These are phyloP conservation scores for Pseudogymnoascus pannorum DNA, from an alignment of 2,329 filamentous ascomycete genomes.

Conservation along the genomic window DNA sequence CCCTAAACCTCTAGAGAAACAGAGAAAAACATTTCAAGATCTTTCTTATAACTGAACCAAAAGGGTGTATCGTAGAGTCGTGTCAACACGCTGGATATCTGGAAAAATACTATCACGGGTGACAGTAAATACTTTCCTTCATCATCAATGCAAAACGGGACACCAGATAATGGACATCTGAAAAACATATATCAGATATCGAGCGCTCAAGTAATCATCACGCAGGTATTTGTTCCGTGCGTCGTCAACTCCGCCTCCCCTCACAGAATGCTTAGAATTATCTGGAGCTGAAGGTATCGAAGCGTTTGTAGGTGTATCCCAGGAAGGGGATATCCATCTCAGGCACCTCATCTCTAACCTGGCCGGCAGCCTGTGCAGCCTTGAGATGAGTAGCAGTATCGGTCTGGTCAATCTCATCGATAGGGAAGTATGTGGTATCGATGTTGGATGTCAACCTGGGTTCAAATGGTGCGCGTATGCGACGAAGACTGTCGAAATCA, in stretches of 20 bases:
- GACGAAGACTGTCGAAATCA: slow-evolving; percentile 85
- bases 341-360: slow-evolving; percentile 65
- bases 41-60: slow-evolving; percentile 8
- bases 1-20: slow-evolving; percentile 6
- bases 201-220: slow-evolving; percentile 5
- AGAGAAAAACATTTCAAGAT: slow-evolving; percentile 1
- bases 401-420: slow-evolving; percentile 95
- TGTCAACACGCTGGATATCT: slow-evolving; percentile 9
- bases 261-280: not conserved
- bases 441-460: slow-evolving; percentile 87
- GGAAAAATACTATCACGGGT: not conserved
- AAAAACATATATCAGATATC: slow-evolving; percentile 9
- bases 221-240: slow-evolving; percentile 2
- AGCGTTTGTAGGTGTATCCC: slow-evolving; percentile 96
- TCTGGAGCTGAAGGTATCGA: slow-evolving; percentile 43
- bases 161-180: slow-evolving; percentile 7
- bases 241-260: slow-evolving; percentile 6
- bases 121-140: slow-evolving; percentile 2
- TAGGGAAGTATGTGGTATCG: slow-evolving; percentile 97
- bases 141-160: slow-evolving; percentile 8
- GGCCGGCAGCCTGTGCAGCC: slow-evolving; percentile 59
- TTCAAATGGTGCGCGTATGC: slow-evolving; percentile 92
- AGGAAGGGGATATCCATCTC: slow-evolving; percentile 97
- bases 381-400: slow-evolving; percentile 84
- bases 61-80: slow-evolving; percentile 6